These are phyloP conservation scores for Trypanosoma congolense DNA, from an alignment of 208 protist genomes.

Conservation along the genomic window DNA sequence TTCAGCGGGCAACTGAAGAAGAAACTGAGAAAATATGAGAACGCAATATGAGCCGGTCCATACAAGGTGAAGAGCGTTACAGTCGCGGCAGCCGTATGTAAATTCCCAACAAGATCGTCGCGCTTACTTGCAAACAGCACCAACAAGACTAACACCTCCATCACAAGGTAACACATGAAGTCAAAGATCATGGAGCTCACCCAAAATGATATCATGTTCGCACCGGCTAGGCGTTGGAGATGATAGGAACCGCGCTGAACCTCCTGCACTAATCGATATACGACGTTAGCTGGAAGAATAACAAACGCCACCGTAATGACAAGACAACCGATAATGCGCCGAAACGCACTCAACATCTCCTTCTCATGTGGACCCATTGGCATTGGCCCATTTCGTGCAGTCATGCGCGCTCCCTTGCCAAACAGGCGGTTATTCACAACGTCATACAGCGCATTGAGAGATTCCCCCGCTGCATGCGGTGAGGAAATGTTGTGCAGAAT, in stretches of 20 bases:
- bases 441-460: slow-evolving; percentile 50
- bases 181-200: slow-evolving; percentile 77
- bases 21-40: slow-evolving; percentile 76
- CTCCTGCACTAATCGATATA: slow-evolving; percentile 77
- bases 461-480: slow-evolving; percentile 50
- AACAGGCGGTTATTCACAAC: slow-evolving; percentile 48
- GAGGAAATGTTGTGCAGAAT: slow-evolving; percentile 62
- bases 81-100: slow-evolving; percentile 35
- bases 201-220: slow-evolving; percentile 68
- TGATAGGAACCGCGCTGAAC: slow-evolving; percentile 67
- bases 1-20: slow-evolving; percentile 68
- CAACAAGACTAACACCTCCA: slow-evolving; percentile 48
- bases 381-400: slow-evolving; percentile 61
- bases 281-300: slow-evolving; percentile 74
- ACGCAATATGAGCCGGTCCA: slow-evolving; percentile 58
- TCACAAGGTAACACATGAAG: slow-evolving; percentile 52
- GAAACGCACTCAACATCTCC: slow-evolving; percentile 39
- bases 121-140: slow-evolving; percentile 69
- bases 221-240: slow-evolving; percentile 81
- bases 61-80: slow-evolving; percentile 70
- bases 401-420: slow-evolving; percentile 23
- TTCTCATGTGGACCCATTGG: slow-evolving; percentile 53
- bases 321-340: slow-evolving; percentile 63
- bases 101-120: slow-evolving; percentile 53
- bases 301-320: slow-evolving; percentile 80